Evolutionary conservation across 768 basidiomycete species (phyloP), one percentile per base, ranked within the genome.

Genomic region (Russula earlei): DNA sequence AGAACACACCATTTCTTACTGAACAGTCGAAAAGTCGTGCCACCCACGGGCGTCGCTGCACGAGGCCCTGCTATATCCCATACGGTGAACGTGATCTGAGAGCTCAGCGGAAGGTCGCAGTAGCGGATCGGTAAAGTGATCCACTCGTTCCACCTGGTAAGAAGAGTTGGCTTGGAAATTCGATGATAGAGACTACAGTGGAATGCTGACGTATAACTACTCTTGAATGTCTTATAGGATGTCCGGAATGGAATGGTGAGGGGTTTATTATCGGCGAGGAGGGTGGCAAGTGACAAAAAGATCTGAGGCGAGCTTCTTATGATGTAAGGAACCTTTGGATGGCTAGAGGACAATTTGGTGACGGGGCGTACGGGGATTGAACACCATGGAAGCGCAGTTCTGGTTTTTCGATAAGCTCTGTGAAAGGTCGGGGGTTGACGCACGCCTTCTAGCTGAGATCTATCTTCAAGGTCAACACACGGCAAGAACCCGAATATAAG

Each of bases 1-100:
- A 40, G 4, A 1, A 69, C 78, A 46, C 58, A 89, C 93, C 87
- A 86, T 74, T 97, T 96, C 80, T 90, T 88, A 14, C 91, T 87
- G 69, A 99, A 99, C 37, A 99, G 64, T 19, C 82, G 77, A 66
- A 98, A 86, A 0, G 92, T 96, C 3, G 92, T 82, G 0, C 94
- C 95, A 29, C 95, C 96, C 4, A 97, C 85, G 6, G 93, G 88
- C 17, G 81, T 75, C 2, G 90, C 83, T 44, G 78, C 74, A 7
- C 90, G 79, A 22, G 91, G 85, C 0, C 89, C 87, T 36, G 83
- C 87, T 56, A 93, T 93, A 66, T 98, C 94, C 89, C 92, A 97
- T 7, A 97, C 85, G 0, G 96, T 98, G 65, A 98, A 87, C 0
- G 88, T 86, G 49, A 99, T 77, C 64, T 96, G 93, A 1, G 92